These are phyloP conservation scores for Diaporthe vaccinii DNA, from an alignment of 2,329 filamentous ascomycete species.

Conservation along the genomic window DNA sequence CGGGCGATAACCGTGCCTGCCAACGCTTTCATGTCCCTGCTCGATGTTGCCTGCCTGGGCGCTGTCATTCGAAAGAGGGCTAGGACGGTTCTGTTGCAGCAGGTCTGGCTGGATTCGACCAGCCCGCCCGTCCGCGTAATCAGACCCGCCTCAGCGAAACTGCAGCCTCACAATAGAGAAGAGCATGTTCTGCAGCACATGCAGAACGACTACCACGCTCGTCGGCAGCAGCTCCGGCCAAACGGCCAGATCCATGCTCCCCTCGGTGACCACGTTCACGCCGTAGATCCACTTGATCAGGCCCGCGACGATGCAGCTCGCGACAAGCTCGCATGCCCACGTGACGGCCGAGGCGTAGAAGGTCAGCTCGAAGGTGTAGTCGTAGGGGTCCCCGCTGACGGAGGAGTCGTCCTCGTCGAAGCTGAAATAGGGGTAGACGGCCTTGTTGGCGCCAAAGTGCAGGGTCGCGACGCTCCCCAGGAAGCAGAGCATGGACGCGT, in stretches of 20 bases:
- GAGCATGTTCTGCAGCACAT: slow-evolving; percentile 80
- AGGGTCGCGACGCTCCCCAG: slow-evolving; percentile 75
- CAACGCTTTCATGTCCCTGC: background rate
- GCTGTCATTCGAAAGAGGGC: background rate
- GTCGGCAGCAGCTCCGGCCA: slow-evolving; percentile 78
- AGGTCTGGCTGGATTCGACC: background rate
- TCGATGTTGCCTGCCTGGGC: background rate
- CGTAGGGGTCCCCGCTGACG: slow-evolving; percentile 53
- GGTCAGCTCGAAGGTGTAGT: slow-evolving; percentile 74
- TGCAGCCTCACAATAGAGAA: slow-evolving; percentile 77
- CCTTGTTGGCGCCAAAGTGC: slow-evolving; percentile 76
- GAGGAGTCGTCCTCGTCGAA: slow-evolving; percentile 65
- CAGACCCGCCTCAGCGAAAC: slow-evolving; percentile 58
- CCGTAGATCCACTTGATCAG: slow-evolving; percentile 71
- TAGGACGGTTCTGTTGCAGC: background rate
- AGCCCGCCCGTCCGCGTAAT: background rate
- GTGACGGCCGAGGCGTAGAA: slow-evolving; percentile 74
- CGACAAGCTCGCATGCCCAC: slow-evolving; percentile 76
- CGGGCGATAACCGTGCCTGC: slow-evolving; percentile 14
- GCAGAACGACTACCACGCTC: slow-evolving; percentile 74
- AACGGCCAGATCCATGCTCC: slow-evolving; percentile 72
- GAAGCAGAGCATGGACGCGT: slow-evolving; percentile 77
- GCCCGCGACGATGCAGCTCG: slow-evolving; percentile 70
- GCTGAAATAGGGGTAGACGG: slow-evolving; percentile 78
- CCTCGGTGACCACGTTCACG: slow-evolving; percentile 74